phyloP scores from a whole-genome alignment of 352 stramenopile genomes.

The Phytophthora brassicae region DNA sequence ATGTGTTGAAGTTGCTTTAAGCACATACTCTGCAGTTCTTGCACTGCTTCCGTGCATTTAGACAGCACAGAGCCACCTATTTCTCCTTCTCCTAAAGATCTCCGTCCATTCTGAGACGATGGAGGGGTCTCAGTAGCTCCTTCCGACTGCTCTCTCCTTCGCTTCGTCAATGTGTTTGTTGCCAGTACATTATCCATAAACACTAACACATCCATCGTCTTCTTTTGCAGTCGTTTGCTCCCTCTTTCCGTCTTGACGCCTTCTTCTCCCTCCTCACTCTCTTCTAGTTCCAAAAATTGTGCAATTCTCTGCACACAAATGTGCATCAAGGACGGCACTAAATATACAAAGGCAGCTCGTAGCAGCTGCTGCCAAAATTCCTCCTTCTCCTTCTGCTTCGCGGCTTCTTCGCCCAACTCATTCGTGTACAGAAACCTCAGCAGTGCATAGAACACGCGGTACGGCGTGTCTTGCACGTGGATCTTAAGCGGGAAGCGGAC shows the following conservation, averaged over 20 bases:
- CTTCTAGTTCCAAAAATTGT: conserved; percentile 32
- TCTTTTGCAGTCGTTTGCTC: conserved; percentile 24
- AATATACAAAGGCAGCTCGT: conserved; percentile 68
- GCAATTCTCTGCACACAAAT: conserved; percentile 61
- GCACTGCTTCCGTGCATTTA: conserved; percentile 30
- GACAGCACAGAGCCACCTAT: conserved; percentile 7
- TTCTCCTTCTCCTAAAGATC: conserved; percentile 7
- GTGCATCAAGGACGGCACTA: conserved; percentile 64
- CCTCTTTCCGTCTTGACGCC: neutral
- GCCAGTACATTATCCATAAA: conserved; percentile 62
- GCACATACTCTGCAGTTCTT: conserved; percentile 54
- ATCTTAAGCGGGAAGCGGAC: conserved; percentile 84
- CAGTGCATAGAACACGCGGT: conserved; percentile 66
- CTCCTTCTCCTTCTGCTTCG: conserved; percentile 23
- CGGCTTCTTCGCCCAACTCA: conserved; percentile 31
- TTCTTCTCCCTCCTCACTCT: neutral
- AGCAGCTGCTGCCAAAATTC: conserved; percentile 72
- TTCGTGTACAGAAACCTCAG: conserved; percentile 83
- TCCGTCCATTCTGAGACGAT: conserved; percentile 25
- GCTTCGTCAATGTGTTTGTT: conserved; percentile 37
- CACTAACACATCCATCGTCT: conserved; percentile 49
- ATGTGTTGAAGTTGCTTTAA: conserved; percentile 55
- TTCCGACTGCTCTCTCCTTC: conserved; percentile 26
- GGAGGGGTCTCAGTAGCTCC: conserved; percentile 4
- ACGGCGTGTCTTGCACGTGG: conserved; percentile 79